Evolutionary conservation across 1,139 yeast species (phyloP).

Genomic region (Sugiyamaella xylanicola): DNA sequence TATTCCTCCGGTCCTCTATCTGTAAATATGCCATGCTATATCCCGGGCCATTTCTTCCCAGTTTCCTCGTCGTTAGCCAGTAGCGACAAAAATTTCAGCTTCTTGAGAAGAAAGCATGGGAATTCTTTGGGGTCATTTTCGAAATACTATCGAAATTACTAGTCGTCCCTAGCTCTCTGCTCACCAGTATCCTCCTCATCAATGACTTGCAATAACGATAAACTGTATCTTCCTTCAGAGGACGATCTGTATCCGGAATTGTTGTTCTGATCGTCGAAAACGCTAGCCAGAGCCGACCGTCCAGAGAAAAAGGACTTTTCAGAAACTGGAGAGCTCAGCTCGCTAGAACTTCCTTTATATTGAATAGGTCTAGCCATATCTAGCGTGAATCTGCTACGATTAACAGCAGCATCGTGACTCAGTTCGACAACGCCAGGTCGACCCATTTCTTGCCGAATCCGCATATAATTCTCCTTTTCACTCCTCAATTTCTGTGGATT

Average conservation of each 20-base stretch:
- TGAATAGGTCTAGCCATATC: constrained; percentile 1
- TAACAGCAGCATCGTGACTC: constrained; percentile 2
- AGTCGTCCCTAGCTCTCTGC: not conserved
- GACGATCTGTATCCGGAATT: constrained; percentile 1
- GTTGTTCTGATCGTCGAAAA: not conserved
- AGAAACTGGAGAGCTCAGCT: not conserved
- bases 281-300: not conserved
- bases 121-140: too few relatives aligned
- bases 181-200: constrained; percentile 19
- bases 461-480: constrained; percentile 38
- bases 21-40: too few relatives aligned
- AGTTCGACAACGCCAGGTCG: constrained; percentile 38
- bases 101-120: too few relatives aligned
- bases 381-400: constrained; percentile 14
- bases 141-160: too few relatives aligned
- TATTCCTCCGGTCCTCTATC: too few relatives aligned
- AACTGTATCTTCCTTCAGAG: constrained; percentile 17
- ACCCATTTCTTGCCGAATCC: constrained; percentile 40
- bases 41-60: too few relatives aligned
- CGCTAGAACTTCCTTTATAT: not conserved
- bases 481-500: constrained; percentile 37
- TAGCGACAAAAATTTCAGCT: too few relatives aligned
- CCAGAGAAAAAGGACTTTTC: constrained; percentile 1
- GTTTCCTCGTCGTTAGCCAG: too few relatives aligned
- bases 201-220: constrained; percentile 19